Conservation (phyloP, 1,284 basidiomycete genomes). For the Hymenochaete sp. region DNA sequence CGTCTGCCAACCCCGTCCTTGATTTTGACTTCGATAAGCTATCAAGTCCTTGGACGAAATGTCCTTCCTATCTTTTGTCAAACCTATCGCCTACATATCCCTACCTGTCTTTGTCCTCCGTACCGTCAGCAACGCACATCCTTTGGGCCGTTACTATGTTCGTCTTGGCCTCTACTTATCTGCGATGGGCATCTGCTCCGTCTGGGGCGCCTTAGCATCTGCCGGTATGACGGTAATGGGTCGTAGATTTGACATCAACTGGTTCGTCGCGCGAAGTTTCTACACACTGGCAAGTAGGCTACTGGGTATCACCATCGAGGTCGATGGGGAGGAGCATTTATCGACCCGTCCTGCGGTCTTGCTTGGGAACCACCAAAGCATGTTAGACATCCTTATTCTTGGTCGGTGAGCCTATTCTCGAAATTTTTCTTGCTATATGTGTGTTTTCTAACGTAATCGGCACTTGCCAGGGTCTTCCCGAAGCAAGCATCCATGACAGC, state of each 20-base stretch:
- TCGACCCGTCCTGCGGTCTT: slow-evolving; percentile 61
- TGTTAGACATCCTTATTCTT: slow-evolving; percentile 80
- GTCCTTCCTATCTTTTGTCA: slow-evolving; percentile 55
- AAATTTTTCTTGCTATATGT: slow-evolving; percentile 4
- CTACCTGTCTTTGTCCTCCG: slow-evolving; percentile 57
- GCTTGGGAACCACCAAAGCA: slow-evolving; percentile 91
- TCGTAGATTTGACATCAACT: slow-evolving; percentile 77
- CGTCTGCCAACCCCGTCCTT: neutral
- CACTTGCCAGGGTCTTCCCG: slow-evolving; percentile 66
- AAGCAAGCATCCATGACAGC: slow-evolving; percentile 82
- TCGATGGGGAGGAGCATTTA: slow-evolving; percentile 85
- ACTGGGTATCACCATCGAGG: slow-evolving; percentile 63
- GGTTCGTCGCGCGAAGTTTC: slow-evolving; percentile 79
- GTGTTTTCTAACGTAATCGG: neutral
- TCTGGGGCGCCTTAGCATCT: slow-evolving; percentile 69
- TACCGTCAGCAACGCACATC: slow-evolving; percentile 45
- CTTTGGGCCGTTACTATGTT: slow-evolving; percentile 62
- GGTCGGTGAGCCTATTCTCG: slow-evolving; percentile 50
- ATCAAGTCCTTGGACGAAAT: slow-evolving; percentile 28
- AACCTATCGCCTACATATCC: slow-evolving; percentile 65
- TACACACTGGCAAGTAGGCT: slow-evolving; percentile 62
- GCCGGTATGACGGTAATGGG: slow-evolving; percentile 66
- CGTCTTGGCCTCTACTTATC: slow-evolving; percentile 69
- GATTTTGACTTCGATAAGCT: slow-evolving; percentile 2
- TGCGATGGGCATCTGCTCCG: slow-evolving; percentile 65